Base-by-base conservation (phyloP, 352 stramenopile genomes). In the Aphanomyces stellatus region DNA sequence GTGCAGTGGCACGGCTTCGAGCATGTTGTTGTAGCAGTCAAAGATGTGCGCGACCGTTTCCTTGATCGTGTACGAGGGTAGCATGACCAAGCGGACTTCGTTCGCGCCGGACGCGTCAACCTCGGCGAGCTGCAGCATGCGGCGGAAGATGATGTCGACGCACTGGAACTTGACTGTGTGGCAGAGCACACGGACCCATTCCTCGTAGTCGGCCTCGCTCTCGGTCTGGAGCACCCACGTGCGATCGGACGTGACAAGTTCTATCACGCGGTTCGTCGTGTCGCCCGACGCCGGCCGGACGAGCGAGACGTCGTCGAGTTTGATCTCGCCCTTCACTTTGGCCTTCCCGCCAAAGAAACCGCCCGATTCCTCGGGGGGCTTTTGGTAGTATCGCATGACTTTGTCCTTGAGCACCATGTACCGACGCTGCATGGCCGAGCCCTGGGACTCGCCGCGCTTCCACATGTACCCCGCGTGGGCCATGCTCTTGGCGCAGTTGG, bases 11-110 rank as follows among this genome's bases (percentile, higher is more conserved):
- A 84, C 85, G 0, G 85, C 83, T 70, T 93, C 85, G 2, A 92
- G 69, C 17, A 76, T 78, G 63, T 89, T 79, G 65, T 88, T 85
- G 75, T 93, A 93, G 64, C 82, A 93, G 63, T 91, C 89, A 65
- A 93, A 93, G 27, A 93, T 92, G 53, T 90, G 81, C 76, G 90
- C 85, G 25, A 93, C 85, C 70, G 91, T 91, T 71, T 93, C 80
- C 7, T 83, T 79, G 24, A 93, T 83, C 1, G 85, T 92, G 71
- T 91, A 84, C 3, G 81, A 79, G 0, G 83, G 88, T 2, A 81
- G 78, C 28, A 91, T 88, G 42, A 91, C 83, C 81, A 93, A 90
- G 22, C 85, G 83, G 53, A 92, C 85, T 71, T 93, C 85, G 19
- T 82, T 93, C 24, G 91, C 87, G 7, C 83, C 85, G 51, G 88